Conservation (phyloP, 73 alveolate genomes). For the Paramecium primaurelia region DNA sequence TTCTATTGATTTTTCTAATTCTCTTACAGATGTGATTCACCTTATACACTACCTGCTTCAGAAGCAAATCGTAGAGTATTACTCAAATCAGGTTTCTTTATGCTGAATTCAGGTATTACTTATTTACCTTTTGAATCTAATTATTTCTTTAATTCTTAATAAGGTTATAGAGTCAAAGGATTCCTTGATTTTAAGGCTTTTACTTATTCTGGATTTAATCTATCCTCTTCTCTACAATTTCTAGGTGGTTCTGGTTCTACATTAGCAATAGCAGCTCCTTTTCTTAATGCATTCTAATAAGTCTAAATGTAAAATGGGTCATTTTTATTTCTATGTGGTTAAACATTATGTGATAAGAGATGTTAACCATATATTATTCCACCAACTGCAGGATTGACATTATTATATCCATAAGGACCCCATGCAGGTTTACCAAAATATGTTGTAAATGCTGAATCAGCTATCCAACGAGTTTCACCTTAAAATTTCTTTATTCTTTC, state of each 20-base stretch:
- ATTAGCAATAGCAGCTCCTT: constrained; percentile 70
- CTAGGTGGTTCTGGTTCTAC: constrained; percentile 78
- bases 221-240: constrained; percentile 77
- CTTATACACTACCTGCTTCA: constrained; percentile 36
- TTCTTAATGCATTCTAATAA: constrained; percentile 82
- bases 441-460: constrained; percentile 92
- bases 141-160: background rate
- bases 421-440: constrained; percentile 97
- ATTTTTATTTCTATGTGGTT: constrained; percentile 91
- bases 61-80: constrained; percentile 59
- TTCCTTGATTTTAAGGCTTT: constrained; percentile 51
- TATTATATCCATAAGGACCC: constrained; percentile 93
- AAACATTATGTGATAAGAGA: constrained; percentile 89
- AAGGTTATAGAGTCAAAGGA: constrained; percentile 39
- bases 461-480: constrained; percentile 94
- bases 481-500: constrained; percentile 79
- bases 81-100: constrained; percentile 53
- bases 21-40: background rate
- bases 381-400: constrained; percentile 93
- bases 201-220: constrained; percentile 71
- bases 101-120: constrained; percentile 38
- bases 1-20: background rate
- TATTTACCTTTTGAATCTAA: background rate
- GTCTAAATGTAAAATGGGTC: constrained; percentile 87
- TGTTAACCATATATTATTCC: constrained; percentile 93